Base-by-base conservation (phyloP, 148 eudicot species). In the Rhododendron kiyosumense region DNA sequence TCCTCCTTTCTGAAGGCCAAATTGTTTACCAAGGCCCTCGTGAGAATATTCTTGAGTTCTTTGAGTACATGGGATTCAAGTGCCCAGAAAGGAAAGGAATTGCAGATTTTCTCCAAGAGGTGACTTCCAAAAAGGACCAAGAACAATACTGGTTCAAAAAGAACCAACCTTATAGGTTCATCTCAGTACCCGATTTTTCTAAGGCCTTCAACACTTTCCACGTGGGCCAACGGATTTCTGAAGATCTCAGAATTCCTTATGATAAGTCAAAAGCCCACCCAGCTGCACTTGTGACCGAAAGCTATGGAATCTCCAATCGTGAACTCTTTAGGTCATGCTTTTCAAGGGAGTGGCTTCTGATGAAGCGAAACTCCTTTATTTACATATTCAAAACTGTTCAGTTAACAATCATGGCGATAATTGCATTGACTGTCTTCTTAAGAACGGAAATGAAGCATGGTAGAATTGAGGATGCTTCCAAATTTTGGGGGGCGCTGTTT, bases 121-220 rank as follows among this genome's bases (percentile, higher is more conserved):
- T 77, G 24, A 77, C 91, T 69, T 91, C 91, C 41, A 34, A 38
- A 78, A 91, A 89, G 38, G 91, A 91, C 79, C 91, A 91, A 81
- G 87, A 88, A 73, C 92, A 91, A n/a, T 91, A 91, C 83, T 89
- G 92, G 92, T 91, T 51, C 86, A 86, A 26, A 24, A 89, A 85
- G 38, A 28, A 91, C 73, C 85, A 91, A 86, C 92, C 92, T 77
- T 91, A 87, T 45, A 46, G 83, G 43, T 85, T 82, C 54, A 30
- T 91, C 41, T 82, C 90, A 2, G 91, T 84, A 7, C 48, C 86
- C 6, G 91, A 91, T 43, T 91, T 91, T 84, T 87, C 48, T 20
- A 79, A 83, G 34, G 86, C 77, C 38, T 91, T 91, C 49, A 74
- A 67, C 65, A 28, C 76, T 22, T 91, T 89, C 78, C 88, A 86